phyloP scores from a whole-genome alignment of 164 flowering plant species.

The Chimonanthus praecox region DNA sequence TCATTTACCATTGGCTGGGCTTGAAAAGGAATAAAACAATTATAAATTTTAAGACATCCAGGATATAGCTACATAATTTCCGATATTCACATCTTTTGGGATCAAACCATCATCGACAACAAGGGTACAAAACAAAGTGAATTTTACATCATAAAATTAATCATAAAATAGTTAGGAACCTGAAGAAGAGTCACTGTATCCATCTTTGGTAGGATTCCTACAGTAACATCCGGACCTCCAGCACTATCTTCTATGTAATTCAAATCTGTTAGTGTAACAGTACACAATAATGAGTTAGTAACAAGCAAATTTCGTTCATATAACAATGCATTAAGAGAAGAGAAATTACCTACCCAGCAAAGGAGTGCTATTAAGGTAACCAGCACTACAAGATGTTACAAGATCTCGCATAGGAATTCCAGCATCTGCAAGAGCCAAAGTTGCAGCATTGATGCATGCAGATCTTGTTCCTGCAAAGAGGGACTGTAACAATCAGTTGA shows the following conservation, averaged over 20 bases:
- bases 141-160: not conserved
- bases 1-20: not conserved
- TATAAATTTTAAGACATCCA: not conserved
- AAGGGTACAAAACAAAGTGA: not conserved
- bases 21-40: not conserved
- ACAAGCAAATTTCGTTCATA: not conserved
- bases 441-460: constrained; percentile 98
- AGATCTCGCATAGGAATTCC: constrained; percentile 97
- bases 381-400: constrained; percentile 89
- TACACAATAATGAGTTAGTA: not conserved
- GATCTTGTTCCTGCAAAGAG: constrained; percentile 75
- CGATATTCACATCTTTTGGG: not conserved
- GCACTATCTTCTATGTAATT: constrained; percentile 96
- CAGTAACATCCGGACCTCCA: constrained; percentile 94
- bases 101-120: not conserved
- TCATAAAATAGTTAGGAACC: constrained; percentile 31
- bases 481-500: not conserved
- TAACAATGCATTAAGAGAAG: not conserved
- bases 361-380: constrained; percentile 86
- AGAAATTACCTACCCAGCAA: constrained; percentile 57
- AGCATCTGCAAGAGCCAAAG: constrained; percentile 97
- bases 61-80: not conserved
- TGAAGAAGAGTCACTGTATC: constrained; percentile 95
- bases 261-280: constrained; percentile 44
- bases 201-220: constrained; percentile 72